Evolutionary conservation across 108 stramenopile genomes (phyloP).

Genomic region (Skeletonema potamos): DNA sequence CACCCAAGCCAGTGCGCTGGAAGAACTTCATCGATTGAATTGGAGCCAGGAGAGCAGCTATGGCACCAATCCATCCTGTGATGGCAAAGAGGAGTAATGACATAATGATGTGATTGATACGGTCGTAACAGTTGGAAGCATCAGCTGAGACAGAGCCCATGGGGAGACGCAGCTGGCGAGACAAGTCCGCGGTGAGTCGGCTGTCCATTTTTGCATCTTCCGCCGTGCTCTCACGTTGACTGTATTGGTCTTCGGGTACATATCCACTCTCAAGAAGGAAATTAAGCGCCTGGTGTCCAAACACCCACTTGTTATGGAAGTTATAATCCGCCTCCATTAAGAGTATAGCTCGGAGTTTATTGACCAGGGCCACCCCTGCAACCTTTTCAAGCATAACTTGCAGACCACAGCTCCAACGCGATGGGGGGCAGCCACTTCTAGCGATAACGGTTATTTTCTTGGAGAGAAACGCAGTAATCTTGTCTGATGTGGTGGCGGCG

Average conservation of each 20-base stretch:
- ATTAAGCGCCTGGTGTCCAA: neutral
- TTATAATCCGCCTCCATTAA: slow-evolving; percentile 12
- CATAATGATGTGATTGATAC: slow-evolving; percentile 5
- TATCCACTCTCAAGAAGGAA: neutral
- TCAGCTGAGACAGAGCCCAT: neutral
- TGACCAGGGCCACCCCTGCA: neutral
- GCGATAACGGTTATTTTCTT: too few species aligned
- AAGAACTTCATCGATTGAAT: slow-evolving; percentile 4
- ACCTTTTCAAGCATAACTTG: slow-evolving; percentile 5
- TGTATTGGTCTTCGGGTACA: slow-evolving; percentile 2
- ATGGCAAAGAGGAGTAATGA: neutral
- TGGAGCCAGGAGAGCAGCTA: neutral
- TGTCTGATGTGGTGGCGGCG: too few species aligned
- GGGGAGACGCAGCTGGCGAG: neutral
- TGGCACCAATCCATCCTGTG: neutral
- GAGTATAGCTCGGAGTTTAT: neutral
- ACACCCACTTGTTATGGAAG: too few species aligned
- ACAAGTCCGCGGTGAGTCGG: neutral
- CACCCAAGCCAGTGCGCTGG: neutral
- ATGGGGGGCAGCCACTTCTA: neutral
- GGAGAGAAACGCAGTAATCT: too few species aligned
- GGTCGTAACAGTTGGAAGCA: neutral
- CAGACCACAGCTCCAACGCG: neutral
- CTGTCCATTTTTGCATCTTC: slow-evolving; percentile 9
- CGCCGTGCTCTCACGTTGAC: neutral